Conservation (phyloP, 2,329 filamentous ascomycete genomes). For the Verticillium klebahnii region DNA sequence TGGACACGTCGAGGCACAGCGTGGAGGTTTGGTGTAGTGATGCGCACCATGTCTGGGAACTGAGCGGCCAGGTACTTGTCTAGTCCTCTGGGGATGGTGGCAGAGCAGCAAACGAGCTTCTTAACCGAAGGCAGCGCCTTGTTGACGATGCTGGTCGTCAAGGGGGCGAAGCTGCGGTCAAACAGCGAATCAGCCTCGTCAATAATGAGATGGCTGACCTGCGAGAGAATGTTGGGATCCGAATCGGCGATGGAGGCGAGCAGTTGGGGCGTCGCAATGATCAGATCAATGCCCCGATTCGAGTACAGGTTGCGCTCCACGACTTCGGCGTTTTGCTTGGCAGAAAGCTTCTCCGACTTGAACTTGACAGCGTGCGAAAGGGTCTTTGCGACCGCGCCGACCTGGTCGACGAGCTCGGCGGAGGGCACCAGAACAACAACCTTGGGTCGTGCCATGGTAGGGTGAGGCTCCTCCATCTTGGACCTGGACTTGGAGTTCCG, state of each 20-base stretch:
- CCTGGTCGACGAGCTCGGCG: constrained; percentile 85
- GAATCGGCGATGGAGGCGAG: constrained; percentile 82
- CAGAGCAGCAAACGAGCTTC: constrained; percentile 88
- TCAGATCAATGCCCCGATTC: constrained; percentile 73
- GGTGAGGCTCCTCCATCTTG: constrained; percentile 61
- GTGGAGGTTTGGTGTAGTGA: constrained; percentile 93
- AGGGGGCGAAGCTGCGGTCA: constrained; percentile 84
- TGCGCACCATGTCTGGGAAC: constrained; percentile 77
- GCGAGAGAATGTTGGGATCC: constrained; percentile 89
- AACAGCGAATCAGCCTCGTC: constrained; percentile 96
- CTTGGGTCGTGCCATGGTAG: constrained; percentile 72
- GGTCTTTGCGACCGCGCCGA: constrained; percentile 73
- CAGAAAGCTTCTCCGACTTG: constrained; percentile 76
- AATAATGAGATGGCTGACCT: constrained; percentile 80
- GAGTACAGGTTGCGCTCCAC: constrained; percentile 85
- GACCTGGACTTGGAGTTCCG: constrained; percentile 49
- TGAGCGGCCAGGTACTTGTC: constrained; percentile 78
- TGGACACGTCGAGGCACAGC: constrained; percentile 93
- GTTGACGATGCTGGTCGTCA: constrained; percentile 79
- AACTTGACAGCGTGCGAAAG: constrained; percentile 85
- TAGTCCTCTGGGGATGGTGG: constrained; percentile 86
- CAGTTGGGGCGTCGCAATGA: constrained; percentile 85
- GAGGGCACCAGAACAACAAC: constrained; percentile 88
- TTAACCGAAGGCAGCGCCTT: constrained; percentile 74
- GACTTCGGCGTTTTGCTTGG: constrained; percentile 67